Base-by-base conservation (phyloP, 2,329 filamentous ascomycete genomes). In the Cyclaneusma minus region DNA sequence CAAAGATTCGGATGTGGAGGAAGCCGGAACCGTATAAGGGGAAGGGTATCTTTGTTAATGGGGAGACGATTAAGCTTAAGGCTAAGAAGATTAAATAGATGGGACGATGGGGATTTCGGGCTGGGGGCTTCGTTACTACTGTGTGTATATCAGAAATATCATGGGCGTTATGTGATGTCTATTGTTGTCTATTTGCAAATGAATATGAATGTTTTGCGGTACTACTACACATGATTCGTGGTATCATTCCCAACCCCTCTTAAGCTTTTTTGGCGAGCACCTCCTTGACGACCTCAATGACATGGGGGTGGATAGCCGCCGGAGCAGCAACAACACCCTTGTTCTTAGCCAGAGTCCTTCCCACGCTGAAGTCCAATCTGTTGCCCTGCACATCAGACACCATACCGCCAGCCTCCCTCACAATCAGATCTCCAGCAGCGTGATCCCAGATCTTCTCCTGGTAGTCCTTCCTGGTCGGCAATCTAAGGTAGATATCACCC, bases 381-480 rank as follows among this genome's bases (percentile, higher is more conserved):
- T 80, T 80, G 42, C 91, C 89, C 34, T 77, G 64, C 21, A 84
- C 77, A 53, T 98, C 91, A 2, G 84, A 91, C 28, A 98, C 87
- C 44, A 79, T 62, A 25, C 89, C 91, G 27, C 89, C 89, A 3
- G 89, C 84, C 56, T 98, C 91, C 30, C 85, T 67, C 21, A 95
- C 89, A 39, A 98, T 85, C 32, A 98, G 57, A 44, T 93, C 85
- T 21, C 89, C 89, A 8, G 87, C 89, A 11, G 89, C 89, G 51
- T 98, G 89, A 49, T 98, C 89, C 89, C 89, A 98, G 40, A 98
- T 98, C 69, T 98, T 98, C 64, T 98, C 89, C 51, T 92, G 73
- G 57, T 98, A 98, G 28, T 77, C 75, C 41, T 76, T 78, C 49
- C 70, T 79, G 4, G 82, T 77, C 3, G 89, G 89, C 31, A 98